phyloP scores from a whole-genome alignment of 768 basidiomycete genomes.

The Leccinum disarticulatum region DNA sequence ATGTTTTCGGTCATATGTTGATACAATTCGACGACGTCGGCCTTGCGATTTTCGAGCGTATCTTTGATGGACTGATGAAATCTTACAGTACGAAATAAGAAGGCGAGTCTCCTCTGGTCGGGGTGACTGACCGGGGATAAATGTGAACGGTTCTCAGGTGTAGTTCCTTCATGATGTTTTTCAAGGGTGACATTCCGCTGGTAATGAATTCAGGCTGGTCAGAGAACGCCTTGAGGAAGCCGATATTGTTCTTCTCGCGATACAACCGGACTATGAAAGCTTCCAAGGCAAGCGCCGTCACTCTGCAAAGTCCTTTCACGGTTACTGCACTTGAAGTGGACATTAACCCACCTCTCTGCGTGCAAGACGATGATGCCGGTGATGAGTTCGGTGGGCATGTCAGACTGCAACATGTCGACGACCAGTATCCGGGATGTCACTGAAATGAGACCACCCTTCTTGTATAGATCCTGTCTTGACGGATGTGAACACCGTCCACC shows the following conservation, averaged over 20 bases:
- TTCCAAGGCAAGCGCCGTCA: constrained; percentile 80
- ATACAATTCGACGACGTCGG: constrained; percentile 90
- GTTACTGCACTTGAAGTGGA: not conserved
- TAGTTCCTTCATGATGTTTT: constrained; percentile 90
- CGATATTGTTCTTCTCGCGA: constrained; percentile 83
- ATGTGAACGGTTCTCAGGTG: constrained; percentile 88
- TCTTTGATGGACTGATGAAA: constrained; percentile 89
- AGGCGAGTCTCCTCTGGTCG: not conserved
- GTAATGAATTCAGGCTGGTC: constrained; percentile 97
- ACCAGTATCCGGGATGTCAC: constrained; percentile 94
- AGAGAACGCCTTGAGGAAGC: constrained; percentile 96
- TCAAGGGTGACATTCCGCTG: constrained; percentile 86
- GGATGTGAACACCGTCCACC: constrained; percentile 10
- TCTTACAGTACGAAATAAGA: constrained; percentile 39
- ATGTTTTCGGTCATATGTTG: constrained; percentile 84
- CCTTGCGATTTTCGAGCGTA: constrained; percentile 76
- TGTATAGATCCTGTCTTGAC: constrained; percentile 78
- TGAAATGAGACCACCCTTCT: constrained; percentile 83
- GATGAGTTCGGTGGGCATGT: constrained; percentile 82
- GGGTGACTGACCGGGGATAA: constrained; percentile 71
- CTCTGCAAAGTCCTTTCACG: constrained; percentile 44
- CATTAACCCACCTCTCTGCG: constrained; percentile 72
- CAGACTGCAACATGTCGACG: constrained; percentile 88
- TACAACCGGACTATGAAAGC: constrained; percentile 93
- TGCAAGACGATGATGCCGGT: constrained; percentile 90